Evolutionary conservation across 345 rosid genomes (phyloP), one percentile per base, ranked within the genome.

Genomic region (Rhizophora apiculata): DNA sequence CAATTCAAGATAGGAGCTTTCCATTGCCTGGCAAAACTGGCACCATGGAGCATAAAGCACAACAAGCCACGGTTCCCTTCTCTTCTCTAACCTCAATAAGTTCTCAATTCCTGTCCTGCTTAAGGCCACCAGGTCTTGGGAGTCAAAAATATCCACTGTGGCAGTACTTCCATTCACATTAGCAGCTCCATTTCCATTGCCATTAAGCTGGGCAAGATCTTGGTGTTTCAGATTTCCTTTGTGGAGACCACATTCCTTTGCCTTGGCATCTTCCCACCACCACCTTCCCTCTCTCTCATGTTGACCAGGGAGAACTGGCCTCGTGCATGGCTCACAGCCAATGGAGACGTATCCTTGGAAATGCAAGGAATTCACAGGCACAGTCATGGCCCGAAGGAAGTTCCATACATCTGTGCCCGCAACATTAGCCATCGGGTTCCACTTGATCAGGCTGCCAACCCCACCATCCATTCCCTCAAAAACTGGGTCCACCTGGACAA

Each of bases 221-320:
- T 84, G 85, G 81, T 82, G 84, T 53, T 86, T 89, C 39, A 95
- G 53, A 63, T 94, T 94, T 54, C 96, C 97, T 78, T 89, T 91
- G 71, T 91, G 97, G 39, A 94, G 86, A 30, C 97, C 98, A 34
- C 99, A 95, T 70, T 95, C 97, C 84, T 95, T 92, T 11, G 99
- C 97, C 79, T 81, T 89, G 62, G 99, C 89, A 34, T 92, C 99
- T 86, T 95, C 99, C 99, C 99, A 95, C 99, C 97, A 95, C 99
- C 97, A 91, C 72, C 99, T 88, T 74, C 97, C 97, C 83, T 95
- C 97, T 74, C 99, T 88, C 80, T 95, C 97, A 21, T 92, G 99
- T 63, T 95, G 99, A 30, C 99, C 97, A 0, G 99, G 99, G 31
- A 95, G 92, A 2, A 92, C 96, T 0, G 97, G 83, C 83, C 96